Evolutionary conservation across 495 filamentous ascomycete genomes (phyloP).

Genomic region (Cetradonia linearis): DNA sequence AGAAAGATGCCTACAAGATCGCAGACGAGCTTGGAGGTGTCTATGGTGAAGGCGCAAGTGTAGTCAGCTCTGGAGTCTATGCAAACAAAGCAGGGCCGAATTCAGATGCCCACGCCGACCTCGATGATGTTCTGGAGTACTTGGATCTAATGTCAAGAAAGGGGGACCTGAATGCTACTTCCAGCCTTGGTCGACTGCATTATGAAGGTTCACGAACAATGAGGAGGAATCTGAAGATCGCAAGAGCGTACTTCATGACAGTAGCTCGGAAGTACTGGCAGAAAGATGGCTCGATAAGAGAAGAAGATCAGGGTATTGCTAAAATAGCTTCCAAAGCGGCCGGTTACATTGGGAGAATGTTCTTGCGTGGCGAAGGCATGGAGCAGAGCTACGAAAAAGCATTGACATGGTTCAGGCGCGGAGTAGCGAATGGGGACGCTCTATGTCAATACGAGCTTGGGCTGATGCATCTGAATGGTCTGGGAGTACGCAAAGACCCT

Average conservation of each 20-base stretch:
- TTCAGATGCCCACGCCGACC: constrained; percentile 65
- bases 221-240: constrained; percentile 58
- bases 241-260: constrained; percentile 71
- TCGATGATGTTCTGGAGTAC: constrained; percentile 93
- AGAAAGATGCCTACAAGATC: constrained; percentile 58
- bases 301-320: constrained; percentile 50
- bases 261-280: constrained; percentile 84
- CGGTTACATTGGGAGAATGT: constrained; percentile 87
- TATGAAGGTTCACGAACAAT: constrained; percentile 79
- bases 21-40: constrained; percentile 88
- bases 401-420: constrained; percentile 76
- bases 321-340: constrained; percentile 82
- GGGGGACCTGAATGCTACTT: constrained; percentile 85
- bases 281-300: constrained; percentile 54
- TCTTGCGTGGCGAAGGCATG: constrained; percentile 81
- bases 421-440: constrained; percentile 66
- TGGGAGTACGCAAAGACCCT: constrained; percentile 66
- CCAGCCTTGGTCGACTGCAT: constrained; percentile 75
- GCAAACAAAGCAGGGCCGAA: constrained; percentile 58
- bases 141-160: constrained; percentile 89
- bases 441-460: constrained; percentile 81
- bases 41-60: constrained; percentile 89
- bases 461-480: constrained; percentile 76
- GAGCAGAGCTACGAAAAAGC: constrained; percentile 69
- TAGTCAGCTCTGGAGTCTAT: constrained; percentile 81